Evolutionary conservation across 2,329 filamentous ascomycete species (phyloP), one percentile per base, ranked within the genome.

Genomic region (Coniochaeta prunicola): DNA sequence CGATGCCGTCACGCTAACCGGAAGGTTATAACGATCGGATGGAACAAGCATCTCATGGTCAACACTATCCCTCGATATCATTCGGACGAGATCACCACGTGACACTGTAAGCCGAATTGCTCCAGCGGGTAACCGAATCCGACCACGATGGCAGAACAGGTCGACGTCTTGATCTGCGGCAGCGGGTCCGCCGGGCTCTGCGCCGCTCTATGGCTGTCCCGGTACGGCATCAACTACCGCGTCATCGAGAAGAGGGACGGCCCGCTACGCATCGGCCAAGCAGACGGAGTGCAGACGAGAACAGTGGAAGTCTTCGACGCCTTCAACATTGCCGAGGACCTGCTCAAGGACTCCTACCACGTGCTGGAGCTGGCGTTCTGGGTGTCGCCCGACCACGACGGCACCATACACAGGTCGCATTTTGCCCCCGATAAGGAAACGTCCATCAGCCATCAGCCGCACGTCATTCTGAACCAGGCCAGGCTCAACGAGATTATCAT

Each of bases 251-350:
- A 76, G 6, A 78, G 81, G 5, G 60, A 70, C 3, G 84, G 82
- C 0, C 82, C 81, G 0, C 74, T 88, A 56, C 65, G 74, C 42
- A 75, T 78, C 53, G 85, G 85, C 2, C 83, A 88, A 69, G 86
- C 86, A 15, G 86, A 89, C 60, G 83, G 83, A 1, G 80, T 85
- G 19, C 82, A 85, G 68, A 81, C 79, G 59, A 80, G 82, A 1
- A 84, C 82, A 0, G 81, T 86, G 15, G 84, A 87, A 67, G 77
- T 87, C 24, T 84, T 85, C 56, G 83, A 86, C 64, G 82, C 79
- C 50, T 82, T 86, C 33, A 80, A 76, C 1, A 75, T 86, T 3
- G 74, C 77, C 1, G 80, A 83, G 53, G 72, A 77, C 19, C 71
- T 87, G 30, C 74, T 85, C 31, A 74, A 76, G 34, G 82, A 85